Evolutionary conservation across 2,329 filamentous ascomycete species (phyloP).

Genomic region (Pseudonectria buxi): DNA sequence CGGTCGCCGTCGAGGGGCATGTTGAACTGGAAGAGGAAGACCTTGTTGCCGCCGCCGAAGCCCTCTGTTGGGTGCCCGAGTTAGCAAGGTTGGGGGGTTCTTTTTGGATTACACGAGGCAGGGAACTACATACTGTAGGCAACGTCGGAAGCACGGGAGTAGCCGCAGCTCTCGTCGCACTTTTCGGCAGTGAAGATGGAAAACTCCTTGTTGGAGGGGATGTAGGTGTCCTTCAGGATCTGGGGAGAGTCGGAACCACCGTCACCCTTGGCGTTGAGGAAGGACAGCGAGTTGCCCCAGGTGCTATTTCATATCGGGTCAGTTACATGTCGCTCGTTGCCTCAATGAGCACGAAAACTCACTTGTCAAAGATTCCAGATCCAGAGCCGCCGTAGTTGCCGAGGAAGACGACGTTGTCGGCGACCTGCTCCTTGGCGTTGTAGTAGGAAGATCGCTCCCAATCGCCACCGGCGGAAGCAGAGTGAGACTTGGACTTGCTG

Average conservation of each 20-base stretch:
- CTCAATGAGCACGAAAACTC: slow-evolving; percentile 16
- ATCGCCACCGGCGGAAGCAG: slow-evolving; percentile 17
- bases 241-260: slow-evolving; percentile 32
- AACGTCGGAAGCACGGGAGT: slow-evolving; percentile 34
- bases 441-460: slow-evolving; percentile 41
- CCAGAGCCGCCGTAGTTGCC: slow-evolving; percentile 40
- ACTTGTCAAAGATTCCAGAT: slow-evolving; percentile 39
- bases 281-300: slow-evolving; percentile 41
- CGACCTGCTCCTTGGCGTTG: slow-evolving; percentile 30
- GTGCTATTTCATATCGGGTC: slow-evolving; percentile 21
- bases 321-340: slow-evolving; percentile 1
- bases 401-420: slow-evolving; percentile 42
- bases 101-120: too few relatives aligned
- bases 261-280: slow-evolving; percentile 36
- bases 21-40: slow-evolving; percentile 66
- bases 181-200: slow-evolving; percentile 38
- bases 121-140: slow-evolving; percentile 39
- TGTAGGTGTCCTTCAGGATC: slow-evolving; percentile 31
- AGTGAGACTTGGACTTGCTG: slow-evolving; percentile 5
- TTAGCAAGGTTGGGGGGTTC: slow-evolving; percentile 3
- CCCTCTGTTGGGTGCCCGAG: slow-evolving; percentile 44
- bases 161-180: slow-evolving; percentile 38
- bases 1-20: slow-evolving; percentile 58
- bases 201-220: slow-evolving; percentile 40
- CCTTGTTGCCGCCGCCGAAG: slow-evolving; percentile 62